phyloP scores from a whole-genome alignment of 2,329 filamentous ascomycete species.

The Allantophomopsis cytisporea region DNA sequence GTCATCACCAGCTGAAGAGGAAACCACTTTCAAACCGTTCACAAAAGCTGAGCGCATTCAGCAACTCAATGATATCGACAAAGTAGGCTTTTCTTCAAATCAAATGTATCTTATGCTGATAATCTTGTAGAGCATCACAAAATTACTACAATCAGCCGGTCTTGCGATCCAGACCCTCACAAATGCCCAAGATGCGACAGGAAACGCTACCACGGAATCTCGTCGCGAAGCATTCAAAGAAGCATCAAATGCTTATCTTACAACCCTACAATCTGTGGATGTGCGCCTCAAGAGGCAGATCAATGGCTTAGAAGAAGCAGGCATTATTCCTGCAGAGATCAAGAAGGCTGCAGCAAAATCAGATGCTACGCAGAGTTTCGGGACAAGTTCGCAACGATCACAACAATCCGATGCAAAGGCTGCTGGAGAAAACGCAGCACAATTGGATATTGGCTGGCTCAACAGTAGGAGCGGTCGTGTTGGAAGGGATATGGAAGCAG shows the following conservation, averaged over 20 bases:
- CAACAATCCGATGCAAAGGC: constrained; percentile 21
- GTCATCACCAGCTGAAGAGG: neutral
- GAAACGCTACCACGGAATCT: constrained; percentile 5
- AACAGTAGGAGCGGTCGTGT: constrained; percentile 78
- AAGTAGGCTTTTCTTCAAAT: constrained; percentile 23
- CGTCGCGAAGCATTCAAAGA: constrained; percentile 35
- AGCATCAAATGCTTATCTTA: constrained; percentile 54
- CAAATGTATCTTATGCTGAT: neutral
- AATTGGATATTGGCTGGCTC: constrained; percentile 74
- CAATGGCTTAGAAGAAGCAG: constrained; percentile 68
- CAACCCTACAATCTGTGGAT: constrained; percentile 59
- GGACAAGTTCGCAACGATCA: constrained; percentile 1
- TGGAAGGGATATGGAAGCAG: constrained; percentile 69
- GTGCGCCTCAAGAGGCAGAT: constrained; percentile 64
- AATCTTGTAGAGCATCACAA: constrained; percentile 17
- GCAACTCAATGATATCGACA: constrained; percentile 69
- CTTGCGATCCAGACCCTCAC: constrained; percentile 50
- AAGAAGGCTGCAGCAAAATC: constrained; percentile 12
- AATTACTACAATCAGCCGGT: constrained; percentile 43
- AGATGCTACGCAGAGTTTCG: constrained; percentile 1
- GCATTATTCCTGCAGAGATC: constrained; percentile 42
- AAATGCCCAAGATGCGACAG: constrained; percentile 22
- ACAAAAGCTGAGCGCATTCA: constrained; percentile 66
- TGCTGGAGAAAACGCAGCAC: constrained; percentile 24
- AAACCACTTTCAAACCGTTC: constrained; percentile 29